These are phyloP conservation scores for Lolium multiflorum DNA, from an alignment of 176 grass and related monocot genomes.

Conservation along the genomic window DNA sequence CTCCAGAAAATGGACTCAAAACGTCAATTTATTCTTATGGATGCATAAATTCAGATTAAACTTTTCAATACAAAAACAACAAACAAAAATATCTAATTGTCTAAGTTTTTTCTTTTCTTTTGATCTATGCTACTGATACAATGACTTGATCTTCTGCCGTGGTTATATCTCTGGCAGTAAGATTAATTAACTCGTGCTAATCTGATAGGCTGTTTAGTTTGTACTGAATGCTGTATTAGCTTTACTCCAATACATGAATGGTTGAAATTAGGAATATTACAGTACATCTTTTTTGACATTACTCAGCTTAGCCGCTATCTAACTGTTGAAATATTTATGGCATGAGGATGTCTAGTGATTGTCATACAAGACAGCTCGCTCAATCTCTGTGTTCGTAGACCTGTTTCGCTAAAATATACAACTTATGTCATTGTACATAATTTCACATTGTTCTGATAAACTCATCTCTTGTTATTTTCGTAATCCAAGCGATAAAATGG, in stretches of 20 bases:
- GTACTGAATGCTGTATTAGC: background rate
- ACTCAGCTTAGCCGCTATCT: background rate
- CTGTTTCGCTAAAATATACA: background rate
- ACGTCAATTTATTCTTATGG: background rate
- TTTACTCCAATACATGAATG: background rate
- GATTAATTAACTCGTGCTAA: background rate
- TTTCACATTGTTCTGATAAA: background rate
- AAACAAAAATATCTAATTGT: background rate
- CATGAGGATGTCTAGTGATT: conserved; percentile 7
- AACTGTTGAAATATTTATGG: background rate
- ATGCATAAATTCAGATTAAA: background rate
- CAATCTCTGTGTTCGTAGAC: background rate
- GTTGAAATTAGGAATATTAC: background rate
- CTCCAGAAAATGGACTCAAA: too few relatives aligned
- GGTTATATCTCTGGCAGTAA: background rate
- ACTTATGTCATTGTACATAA: background rate
- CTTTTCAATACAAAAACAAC: background rate
- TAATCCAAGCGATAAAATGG: background rate
- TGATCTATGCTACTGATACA: background rate
- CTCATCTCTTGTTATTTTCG: background rate
- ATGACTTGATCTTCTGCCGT: background rate
- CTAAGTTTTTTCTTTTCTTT: background rate
- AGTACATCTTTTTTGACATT: background rate
- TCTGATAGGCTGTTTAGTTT: background rate
- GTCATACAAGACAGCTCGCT: background rate